Evolutionary conservation across 78 protist species (phyloP).

Genomic region (Thecamonas trahens): DNA sequence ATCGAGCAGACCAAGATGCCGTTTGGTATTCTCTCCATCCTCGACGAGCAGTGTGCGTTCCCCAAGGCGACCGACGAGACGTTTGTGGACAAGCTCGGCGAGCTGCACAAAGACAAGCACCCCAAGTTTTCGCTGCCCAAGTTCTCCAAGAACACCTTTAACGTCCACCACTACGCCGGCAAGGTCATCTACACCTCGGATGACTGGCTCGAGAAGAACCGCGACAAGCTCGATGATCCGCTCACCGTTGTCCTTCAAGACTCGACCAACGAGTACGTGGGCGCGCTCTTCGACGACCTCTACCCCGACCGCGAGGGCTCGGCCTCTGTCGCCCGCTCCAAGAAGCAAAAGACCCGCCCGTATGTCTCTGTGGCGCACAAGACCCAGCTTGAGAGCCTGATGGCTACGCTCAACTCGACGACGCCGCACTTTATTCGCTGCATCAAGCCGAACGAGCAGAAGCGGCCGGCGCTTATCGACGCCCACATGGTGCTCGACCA

Average conservation of each 20-base stretch:
- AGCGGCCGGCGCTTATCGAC: slow-evolving; percentile 32
- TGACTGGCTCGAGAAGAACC: slow-evolving; percentile 84
- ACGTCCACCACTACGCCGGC: slow-evolving; percentile 25
- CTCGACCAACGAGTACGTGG: slow-evolving; percentile 35
- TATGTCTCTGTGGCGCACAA: no score
- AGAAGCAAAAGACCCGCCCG: no score
- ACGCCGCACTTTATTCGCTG: slow-evolving; percentile 80
- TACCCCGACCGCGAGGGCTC: no score
- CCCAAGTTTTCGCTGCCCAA: slow-evolving; percentile 34
- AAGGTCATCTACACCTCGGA: slow-evolving; percentile 39
- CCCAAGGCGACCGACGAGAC: slow-evolving; percentile 7
- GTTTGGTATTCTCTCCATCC: slow-evolving; percentile 59
- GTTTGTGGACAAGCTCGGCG: slow-evolving; percentile 43
- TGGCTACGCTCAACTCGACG: slow-evolving; percentile 52
- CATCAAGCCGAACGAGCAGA: slow-evolving; percentile 73
- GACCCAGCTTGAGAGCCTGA: slow-evolving; percentile 31
- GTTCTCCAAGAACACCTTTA: background rate
- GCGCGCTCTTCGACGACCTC: slow-evolving; percentile 19
- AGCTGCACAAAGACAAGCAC: slow-evolving; percentile 12
- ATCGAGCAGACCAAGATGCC: slow-evolving; percentile 55
- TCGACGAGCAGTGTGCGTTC: slow-evolving; percentile 30
- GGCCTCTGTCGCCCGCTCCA: no score
- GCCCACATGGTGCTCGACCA: slow-evolving; percentile 34
- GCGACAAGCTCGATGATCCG: slow-evolving; percentile 53
- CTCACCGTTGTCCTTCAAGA: slow-evolving; percentile 44